These are phyloP conservation scores for Salinomyces thailandicus DNA, from an alignment of 2,329 filamentous ascomycete genomes.

Conservation along the genomic window DNA sequence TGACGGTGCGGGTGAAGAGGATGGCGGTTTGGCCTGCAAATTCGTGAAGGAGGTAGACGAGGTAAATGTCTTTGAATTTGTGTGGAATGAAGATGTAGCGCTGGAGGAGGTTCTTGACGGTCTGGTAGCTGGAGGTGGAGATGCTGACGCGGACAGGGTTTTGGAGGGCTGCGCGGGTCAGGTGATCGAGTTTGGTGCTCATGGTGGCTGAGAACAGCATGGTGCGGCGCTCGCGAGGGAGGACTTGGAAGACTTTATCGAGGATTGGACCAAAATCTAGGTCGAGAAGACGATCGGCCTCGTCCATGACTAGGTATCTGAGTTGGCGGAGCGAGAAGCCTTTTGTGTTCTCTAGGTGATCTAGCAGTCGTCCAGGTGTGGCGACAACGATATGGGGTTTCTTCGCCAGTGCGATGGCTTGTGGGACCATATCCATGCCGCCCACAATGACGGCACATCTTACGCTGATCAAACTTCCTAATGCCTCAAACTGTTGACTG, in stretches of 20 bases:
- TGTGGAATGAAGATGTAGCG: slow-evolving; percentile 79
- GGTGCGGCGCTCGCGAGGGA: slow-evolving; percentile 66
- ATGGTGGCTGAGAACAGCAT: slow-evolving; percentile 93
- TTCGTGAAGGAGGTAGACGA: slow-evolving; percentile 78
- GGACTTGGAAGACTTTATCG: slow-evolving; percentile 83
- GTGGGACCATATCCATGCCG: slow-evolving; percentile 90
- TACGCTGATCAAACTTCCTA: slow-evolving; percentile 80
- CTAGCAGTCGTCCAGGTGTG: slow-evolving; percentile 77
- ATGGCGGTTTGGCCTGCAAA: slow-evolving; percentile 78
- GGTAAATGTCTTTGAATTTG: slow-evolving; percentile 78
- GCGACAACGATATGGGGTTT: slow-evolving; percentile 91
- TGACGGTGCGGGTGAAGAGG: slow-evolving; percentile 84
- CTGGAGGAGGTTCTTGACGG: slow-evolving; percentile 78
- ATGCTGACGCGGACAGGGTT: slow-evolving; percentile 78
- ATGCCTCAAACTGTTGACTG: slow-evolving; percentile 71
- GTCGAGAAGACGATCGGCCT: slow-evolving; percentile 84
- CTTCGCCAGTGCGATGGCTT: slow-evolving; percentile 85
- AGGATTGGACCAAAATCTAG: slow-evolving; percentile 88
- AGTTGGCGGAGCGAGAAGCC: slow-evolving; percentile 76
- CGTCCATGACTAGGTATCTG: slow-evolving; percentile 89
- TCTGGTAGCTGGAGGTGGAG: slow-evolving; percentile 76
- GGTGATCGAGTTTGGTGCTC: slow-evolving; percentile 81
- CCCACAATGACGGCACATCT: slow-evolving; percentile 72
- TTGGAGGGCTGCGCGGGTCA: slow-evolving; percentile 78
- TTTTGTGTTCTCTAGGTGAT: slow-evolving; percentile 94